Evolutionary conservation across 169 alveolate species (phyloP).

Genomic region (Eimeria falciformis): DNA sequence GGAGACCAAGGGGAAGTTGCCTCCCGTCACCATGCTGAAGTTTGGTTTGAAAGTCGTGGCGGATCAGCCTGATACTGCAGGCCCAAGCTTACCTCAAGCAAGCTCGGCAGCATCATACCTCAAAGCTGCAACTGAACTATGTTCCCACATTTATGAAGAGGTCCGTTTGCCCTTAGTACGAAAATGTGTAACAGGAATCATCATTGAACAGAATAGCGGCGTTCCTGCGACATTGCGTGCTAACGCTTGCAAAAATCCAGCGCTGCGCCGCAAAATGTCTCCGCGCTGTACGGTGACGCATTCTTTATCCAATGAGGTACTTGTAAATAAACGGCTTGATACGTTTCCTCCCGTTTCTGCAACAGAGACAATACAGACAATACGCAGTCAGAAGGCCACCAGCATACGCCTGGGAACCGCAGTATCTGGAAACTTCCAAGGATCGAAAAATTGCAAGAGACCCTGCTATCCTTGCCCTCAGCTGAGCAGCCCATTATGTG

Average conservation of each 20-base stretch:
- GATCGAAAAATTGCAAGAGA: neutral
- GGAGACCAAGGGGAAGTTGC: neutral
- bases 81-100: constrained; percentile 22
- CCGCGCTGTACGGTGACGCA: too few relatives aligned
- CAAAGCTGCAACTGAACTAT: constrained; percentile 13
- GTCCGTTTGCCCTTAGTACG: constrained; percentile 5
- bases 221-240: neutral
- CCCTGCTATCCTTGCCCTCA: neutral
- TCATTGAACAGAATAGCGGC: neutral
- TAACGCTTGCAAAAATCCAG: neutral
- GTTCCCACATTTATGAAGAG: neutral
- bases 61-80: neutral
- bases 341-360: neutral
- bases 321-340: neutral
- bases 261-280: too few relatives aligned
- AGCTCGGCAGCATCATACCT: neutral
- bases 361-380: neutral
- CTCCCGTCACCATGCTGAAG: neutral
- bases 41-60: neutral
- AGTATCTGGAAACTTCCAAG: neutral
- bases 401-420: neutral
- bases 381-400: neutral
- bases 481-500: neutral
- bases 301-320: neutral
- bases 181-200: neutral